Percentiles rank a stretch among this genome's conserved stretches.
These are phyloP conservation scores for Colletotrichum sp. DNA, from an alignment of 2,329 filamentous ascomycete species.

Conservation along the genomic window DNA sequence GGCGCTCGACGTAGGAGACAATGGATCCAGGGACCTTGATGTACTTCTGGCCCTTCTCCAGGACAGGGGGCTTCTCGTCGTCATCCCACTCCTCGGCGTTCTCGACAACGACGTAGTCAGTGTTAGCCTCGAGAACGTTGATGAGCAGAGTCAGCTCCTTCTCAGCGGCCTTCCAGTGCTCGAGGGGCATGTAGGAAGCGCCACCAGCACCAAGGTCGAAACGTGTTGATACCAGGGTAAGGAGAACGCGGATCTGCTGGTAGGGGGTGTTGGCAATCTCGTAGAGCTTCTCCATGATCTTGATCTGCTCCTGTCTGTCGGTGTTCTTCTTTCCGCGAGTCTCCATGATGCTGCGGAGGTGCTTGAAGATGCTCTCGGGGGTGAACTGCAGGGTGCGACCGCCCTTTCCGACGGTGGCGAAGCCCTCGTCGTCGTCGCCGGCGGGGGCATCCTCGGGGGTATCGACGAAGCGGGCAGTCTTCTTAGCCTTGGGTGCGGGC, in stretches of 20 bases:
- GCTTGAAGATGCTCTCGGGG: conserved; percentile 97
- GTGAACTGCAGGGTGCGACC: conserved; percentile 92
- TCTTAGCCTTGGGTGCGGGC: conserved; percentile 56
- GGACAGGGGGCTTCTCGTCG: conserved; percentile 87
- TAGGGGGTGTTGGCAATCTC: conserved; percentile 92
- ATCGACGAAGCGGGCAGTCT: conserved; percentile 47
- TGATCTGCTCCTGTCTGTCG: conserved; percentile 92
- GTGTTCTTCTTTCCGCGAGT: conserved; percentile 99
- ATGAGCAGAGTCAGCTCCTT: conserved; percentile 83
- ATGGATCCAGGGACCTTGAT: conserved; percentile 94
- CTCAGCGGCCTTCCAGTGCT: conserved; percentile 96
- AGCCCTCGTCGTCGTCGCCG: conserved; percentile 81
- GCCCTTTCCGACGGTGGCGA: conserved; percentile 85
- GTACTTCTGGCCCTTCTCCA: conserved; percentile 76
- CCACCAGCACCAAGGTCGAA: conserved; percentile 88
- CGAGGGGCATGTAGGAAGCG: conserved; percentile 84
- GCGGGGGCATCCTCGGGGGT: conserved; percentile 55
- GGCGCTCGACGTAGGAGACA: conserved; percentile 90
- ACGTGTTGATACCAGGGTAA: conserved; percentile 89
- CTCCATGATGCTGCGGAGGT: conserved; percentile 90
- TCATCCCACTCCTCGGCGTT: conserved; percentile 98
- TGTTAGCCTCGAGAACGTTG: conserved; percentile 77
- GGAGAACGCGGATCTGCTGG: conserved; percentile 89
- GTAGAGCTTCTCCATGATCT: conserved; percentile 93
- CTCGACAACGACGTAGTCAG: conserved; percentile 86